Percentiles rank a stretch among this genome's conserved stretches.
phyloP scores from a whole-genome alignment of 805 yeast genomes.

The Ogataea ramenticola region DNA sequence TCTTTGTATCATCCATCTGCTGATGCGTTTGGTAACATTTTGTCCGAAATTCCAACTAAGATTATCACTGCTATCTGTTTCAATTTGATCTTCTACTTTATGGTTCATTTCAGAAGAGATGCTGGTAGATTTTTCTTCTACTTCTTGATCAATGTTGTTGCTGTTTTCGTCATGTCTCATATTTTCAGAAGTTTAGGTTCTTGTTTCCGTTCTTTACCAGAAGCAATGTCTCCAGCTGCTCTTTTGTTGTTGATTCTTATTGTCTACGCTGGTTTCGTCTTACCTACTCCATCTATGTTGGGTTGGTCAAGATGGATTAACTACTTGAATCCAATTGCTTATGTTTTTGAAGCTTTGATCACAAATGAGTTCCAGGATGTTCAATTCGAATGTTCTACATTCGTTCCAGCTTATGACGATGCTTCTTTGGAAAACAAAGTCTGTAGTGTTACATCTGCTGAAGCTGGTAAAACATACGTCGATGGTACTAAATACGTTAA shows the following conservation, averaged over 20 bases:
- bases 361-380: constrained; percentile 46
- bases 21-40: constrained; percentile 54
- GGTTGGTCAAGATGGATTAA: constrained; percentile 66
- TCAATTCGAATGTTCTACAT: constrained; percentile 37
- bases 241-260: constrained; percentile 39
- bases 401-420: constrained; percentile 35
- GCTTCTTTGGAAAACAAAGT: constrained; percentile 6
- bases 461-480: constrained; percentile 41
- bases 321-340: constrained; percentile 51
- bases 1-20: constrained; percentile 52
- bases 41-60: constrained; percentile 54
- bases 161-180: constrained; percentile 48
- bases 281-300: constrained; percentile 48
- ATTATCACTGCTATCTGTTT: constrained; percentile 35
- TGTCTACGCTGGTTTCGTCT: constrained; percentile 50
- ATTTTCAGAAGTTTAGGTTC: constrained; percentile 49
- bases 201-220: constrained; percentile 35
- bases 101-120: constrained; percentile 44
- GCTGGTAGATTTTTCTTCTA: constrained; percentile 52
- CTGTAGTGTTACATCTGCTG: constrained; percentile 42
- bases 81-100: constrained; percentile 44
- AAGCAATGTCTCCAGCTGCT: constrained; percentile 55
- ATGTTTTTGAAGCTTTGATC: constrained; percentile 49
- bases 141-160: constrained; percentile 32
- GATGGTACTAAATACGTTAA: constrained; percentile 48